phyloP scores from a whole-genome alignment of 1,284 basidiomycete genomes.

The Trametes versicolor region DNA sequence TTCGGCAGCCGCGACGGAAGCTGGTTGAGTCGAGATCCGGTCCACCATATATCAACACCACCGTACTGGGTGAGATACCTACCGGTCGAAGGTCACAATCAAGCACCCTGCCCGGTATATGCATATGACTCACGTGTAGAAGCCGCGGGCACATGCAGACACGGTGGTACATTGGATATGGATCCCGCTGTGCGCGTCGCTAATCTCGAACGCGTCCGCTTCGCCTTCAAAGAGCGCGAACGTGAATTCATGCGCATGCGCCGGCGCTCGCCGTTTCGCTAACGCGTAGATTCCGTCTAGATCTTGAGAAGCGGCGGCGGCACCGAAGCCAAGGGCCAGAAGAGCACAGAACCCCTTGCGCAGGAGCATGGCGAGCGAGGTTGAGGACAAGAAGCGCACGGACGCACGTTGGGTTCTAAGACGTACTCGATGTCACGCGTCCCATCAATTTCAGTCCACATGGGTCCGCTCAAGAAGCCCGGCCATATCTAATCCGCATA shows the following conservation, averaged over 20 bases:
- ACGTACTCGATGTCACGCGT: background rate
- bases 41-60: constrained; percentile 55
- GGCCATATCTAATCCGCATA: too few species aligned
- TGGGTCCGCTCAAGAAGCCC: background rate
- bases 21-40: constrained; percentile 49
- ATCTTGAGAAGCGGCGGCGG: background rate
- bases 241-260: constrained; percentile 41
- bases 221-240: constrained; percentile 40
- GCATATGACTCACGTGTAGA: constrained; percentile 42
- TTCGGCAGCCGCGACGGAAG: constrained; percentile 45
- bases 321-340: constrained; percentile 17
- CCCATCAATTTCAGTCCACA: constrained; percentile 3
- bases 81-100: background rate
- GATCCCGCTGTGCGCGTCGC: constrained; percentile 37
- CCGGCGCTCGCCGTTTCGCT: constrained; percentile 40
- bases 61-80: constrained; percentile 52
- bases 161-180: constrained; percentile 44
- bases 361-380: constrained; percentile 10
- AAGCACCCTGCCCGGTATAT: too few species aligned
- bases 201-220: constrained; percentile 40
- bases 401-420: background rate
- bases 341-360: constrained; percentile 14
- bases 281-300: constrained; percentile 42
- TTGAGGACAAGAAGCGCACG: constrained; percentile 7
- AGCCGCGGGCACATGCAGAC: constrained; percentile 43